Evolutionary conservation across 306 rosid species (phyloP).

Genomic region (Spatholobus suberectus): DNA sequence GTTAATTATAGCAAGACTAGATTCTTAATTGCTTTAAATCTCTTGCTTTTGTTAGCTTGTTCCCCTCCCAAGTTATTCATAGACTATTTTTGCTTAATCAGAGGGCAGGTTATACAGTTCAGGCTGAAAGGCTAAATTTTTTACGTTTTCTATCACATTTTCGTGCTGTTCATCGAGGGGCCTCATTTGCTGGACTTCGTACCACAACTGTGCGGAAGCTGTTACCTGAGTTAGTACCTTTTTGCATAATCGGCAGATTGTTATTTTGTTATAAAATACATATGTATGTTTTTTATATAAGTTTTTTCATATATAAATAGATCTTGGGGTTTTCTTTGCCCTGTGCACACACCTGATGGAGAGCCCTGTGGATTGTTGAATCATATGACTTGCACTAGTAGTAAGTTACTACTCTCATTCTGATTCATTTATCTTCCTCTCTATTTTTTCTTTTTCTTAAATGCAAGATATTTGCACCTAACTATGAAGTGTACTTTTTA

Average conservation of each 20-base stretch:
- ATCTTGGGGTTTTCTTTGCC: slow-evolving; percentile 99
- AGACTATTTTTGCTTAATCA: slow-evolving; percentile 49
- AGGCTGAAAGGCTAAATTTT: slow-evolving; percentile 89
- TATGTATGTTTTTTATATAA: background rate
- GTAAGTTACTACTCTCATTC: slow-evolving; percentile 58
- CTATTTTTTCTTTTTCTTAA: background rate
- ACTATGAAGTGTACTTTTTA: background rate
- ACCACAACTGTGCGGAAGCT: slow-evolving; percentile 95
- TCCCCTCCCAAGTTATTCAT: slow-evolving; percentile 22
- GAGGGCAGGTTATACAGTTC: slow-evolving; percentile 90
- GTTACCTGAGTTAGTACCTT: slow-evolving; percentile 82
- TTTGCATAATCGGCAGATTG: slow-evolving; percentile 9
- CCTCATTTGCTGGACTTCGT: slow-evolving; percentile 95
- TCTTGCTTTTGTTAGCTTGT: slow-evolving; percentile 24
- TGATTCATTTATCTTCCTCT: background rate
- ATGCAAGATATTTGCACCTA: background rate
- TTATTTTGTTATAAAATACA: slow-evolving; percentile 11
- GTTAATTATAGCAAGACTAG: background rate
- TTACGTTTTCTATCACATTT: slow-evolving; percentile 91
- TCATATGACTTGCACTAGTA: slow-evolving; percentile 77
- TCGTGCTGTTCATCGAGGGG: slow-evolving; percentile 98
- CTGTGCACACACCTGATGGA: slow-evolving; percentile 99
- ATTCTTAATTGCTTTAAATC: slow-evolving; percentile 2
- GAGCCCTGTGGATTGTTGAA: slow-evolving; percentile 98
- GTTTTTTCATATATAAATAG: slow-evolving; percentile 47